Evolutionary conservation across 2,329 filamentous ascomycete genomes (phyloP).

Genomic region (Paraphaeosphaeria minitans): DNA sequence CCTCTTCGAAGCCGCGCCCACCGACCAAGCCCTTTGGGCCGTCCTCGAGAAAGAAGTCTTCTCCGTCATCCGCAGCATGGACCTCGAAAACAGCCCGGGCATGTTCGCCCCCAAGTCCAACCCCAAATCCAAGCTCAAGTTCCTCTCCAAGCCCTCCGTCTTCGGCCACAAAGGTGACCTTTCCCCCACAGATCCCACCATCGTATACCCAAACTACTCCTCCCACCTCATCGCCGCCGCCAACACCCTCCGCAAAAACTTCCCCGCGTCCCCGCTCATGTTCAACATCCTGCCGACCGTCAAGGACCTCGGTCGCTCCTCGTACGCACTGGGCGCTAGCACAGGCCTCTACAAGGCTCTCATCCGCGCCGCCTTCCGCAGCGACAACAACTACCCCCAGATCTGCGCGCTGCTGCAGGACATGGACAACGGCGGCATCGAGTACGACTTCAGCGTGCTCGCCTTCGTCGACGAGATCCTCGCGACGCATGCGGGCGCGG

Average conservation of each 20-base stretch:
- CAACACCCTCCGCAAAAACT: conserved; percentile 62
- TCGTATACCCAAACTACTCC: conserved; percentile 69
- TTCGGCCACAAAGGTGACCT: neutral
- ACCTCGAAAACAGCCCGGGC: conserved; percentile 48
- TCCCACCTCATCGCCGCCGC: conserved; percentile 64
- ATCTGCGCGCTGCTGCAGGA: conserved; percentile 65
- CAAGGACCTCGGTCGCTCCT: conserved; percentile 69
- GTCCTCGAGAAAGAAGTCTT: conserved; percentile 72
- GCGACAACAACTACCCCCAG: conserved; percentile 62
- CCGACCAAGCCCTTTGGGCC: conserved; percentile 70
- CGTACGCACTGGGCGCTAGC: conserved; percentile 73
- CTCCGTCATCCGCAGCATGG: conserved; percentile 60
- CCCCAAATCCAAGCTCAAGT: neutral
- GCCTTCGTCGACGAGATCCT: conserved; percentile 45
- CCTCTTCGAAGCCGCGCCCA: conserved; percentile 60
- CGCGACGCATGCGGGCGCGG: conserved; percentile 28
- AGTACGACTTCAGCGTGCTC: conserved; percentile 58
- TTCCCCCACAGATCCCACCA: conserved; percentile 51
- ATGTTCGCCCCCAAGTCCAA: conserved; percentile 1
- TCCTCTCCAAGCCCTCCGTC: neutral
- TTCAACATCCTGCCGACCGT: conserved; percentile 69
- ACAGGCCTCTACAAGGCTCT: conserved; percentile 73
- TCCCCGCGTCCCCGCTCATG: conserved; percentile 64
- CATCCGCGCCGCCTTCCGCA: conserved; percentile 65
- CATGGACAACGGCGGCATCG: conserved; percentile 68